phyloP scores from a whole-genome alignment of 140 eudicot genomes.

The Senecio squalidus region DNA sequence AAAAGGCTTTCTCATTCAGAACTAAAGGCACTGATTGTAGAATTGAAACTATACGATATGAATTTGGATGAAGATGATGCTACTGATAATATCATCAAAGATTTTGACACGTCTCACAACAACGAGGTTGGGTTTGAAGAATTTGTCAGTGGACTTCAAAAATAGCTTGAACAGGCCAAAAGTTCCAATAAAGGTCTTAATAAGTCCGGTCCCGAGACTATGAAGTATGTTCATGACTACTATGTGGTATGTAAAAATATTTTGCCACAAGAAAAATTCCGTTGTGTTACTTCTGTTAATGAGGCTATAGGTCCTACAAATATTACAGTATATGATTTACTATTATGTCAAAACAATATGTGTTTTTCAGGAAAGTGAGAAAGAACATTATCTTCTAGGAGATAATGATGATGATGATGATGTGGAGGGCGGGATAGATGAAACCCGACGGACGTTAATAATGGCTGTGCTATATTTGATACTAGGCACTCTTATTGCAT shows the following conservation, averaged over 20 bases:
- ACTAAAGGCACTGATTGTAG: constrained; percentile 59
- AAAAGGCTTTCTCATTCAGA: constrained; percentile 42
- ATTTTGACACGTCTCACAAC: constrained; percentile 54
- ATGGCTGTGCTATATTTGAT: constrained; percentile 53
- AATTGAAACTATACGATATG: constrained; percentile 56
- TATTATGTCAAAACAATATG: too few relatives aligned
- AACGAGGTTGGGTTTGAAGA: constrained; percentile 28
- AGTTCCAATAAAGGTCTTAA: constrained; percentile 18
- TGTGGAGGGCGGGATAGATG: constrained; percentile 48
- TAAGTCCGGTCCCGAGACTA: constrained; percentile 45
- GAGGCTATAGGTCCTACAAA: too few relatives aligned
- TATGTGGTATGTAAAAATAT: constrained; percentile 68
- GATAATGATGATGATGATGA: constrained; percentile 56
- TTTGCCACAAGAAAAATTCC: too few relatives aligned
- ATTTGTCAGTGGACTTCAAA: constrained; percentile 43
- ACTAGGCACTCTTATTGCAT: constrained; percentile 69
- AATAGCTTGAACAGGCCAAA: constrained; percentile 61
- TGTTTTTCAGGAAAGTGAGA: constrained; percentile 56
- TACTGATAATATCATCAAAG: constrained; percentile 46
- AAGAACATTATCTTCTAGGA: constrained; percentile 49
- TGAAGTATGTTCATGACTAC: constrained; percentile 46
- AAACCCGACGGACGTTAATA: constrained; percentile 38
- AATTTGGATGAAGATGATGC: constrained; percentile 60
- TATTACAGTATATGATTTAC: too few relatives aligned
- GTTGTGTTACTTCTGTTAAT: too few relatives aligned